Evolutionary conservation across 2,329 filamentous ascomycete species (phyloP).

Genomic region (Pseudopyricularia javanii): DNA sequence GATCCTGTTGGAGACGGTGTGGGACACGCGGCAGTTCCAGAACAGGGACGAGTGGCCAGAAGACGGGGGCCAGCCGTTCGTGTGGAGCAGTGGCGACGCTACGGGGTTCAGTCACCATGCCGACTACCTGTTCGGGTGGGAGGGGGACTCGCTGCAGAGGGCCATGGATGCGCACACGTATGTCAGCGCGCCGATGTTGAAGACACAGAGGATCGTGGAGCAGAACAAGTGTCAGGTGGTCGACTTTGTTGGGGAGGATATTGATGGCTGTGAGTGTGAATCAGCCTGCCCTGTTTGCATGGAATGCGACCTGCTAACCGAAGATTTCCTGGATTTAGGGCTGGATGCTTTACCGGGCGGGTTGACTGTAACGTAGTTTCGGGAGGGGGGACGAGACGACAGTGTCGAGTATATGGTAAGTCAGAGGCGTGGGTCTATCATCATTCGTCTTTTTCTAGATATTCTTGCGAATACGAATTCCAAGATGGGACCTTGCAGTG

Average conservation of each 20-base stretch:
- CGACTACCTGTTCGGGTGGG: conserved; percentile 51
- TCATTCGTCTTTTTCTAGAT: no score
- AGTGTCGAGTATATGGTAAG: no score
- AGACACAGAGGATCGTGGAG: conserved; percentile 14
- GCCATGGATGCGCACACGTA: conserved; percentile 23
- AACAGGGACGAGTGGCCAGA: conserved; percentile 19
- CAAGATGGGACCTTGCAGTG: no score
- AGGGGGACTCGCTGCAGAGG: conserved; percentile 28
- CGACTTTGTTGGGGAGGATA: conserved; percentile 14
- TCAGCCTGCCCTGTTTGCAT: not conserved
- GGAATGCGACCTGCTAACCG: not conserved
- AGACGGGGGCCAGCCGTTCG: conserved; percentile 29
- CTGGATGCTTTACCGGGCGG: not conserved
- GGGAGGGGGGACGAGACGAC: no score
- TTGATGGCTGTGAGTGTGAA: conserved; percentile 15
- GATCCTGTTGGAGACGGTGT: conserved; percentile 36
- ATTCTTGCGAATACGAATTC: no score
- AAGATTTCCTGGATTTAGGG: not conserved
- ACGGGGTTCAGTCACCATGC: conserved; percentile 43
- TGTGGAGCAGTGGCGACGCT: conserved; percentile 27
- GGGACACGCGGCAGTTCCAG: conserved; percentile 20
- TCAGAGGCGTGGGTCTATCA: no score
- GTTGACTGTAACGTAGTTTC: not conserved
- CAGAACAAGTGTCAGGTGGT: conserved; percentile 14
- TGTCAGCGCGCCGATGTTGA: conserved; percentile 13